A percentile compares a stretch with the other conserved stretches of the same genome.
Conservation (phyloP, 768 basidiomycete genomes). For the Paxillus involutus region DNA sequence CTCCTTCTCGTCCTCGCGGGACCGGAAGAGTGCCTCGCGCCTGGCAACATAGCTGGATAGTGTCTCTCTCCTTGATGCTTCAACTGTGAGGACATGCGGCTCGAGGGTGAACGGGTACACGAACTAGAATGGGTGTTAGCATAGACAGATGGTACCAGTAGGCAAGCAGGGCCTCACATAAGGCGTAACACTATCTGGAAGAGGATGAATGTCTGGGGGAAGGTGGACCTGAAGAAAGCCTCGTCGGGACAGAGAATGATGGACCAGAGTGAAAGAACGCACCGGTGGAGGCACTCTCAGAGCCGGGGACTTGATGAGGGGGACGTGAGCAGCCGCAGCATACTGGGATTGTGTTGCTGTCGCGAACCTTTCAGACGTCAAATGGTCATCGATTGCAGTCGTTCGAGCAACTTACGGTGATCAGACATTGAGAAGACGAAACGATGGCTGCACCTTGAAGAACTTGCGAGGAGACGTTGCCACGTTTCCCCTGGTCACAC, state of each 20-base stretch:
- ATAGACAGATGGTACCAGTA: background rate
- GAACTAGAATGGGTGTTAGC: conserved; percentile 54
- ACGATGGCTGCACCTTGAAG: no score
- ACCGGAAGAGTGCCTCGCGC: conserved; percentile 67
- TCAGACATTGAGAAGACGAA: conserved; percentile 14
- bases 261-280: conserved; percentile 13
- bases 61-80: conserved; percentile 67
- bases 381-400: background rate
- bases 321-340: conserved; percentile 69
- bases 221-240: conserved; percentile 65
- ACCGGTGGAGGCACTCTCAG: conserved; percentile 84
- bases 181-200: conserved; percentile 85
- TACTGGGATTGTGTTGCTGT: conserved; percentile 61
- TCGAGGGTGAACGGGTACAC: conserved; percentile 96
- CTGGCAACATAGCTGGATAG: conserved; percentile 64
- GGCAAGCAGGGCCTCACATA: conserved; percentile 56
- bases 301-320: conserved; percentile 91
- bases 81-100: conserved; percentile 74
- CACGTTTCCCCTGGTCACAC: no score
- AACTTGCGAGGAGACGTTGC: no score
- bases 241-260: background rate
- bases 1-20: conserved; percentile 79
- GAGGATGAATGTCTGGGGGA: conserved; percentile 90
- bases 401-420: conserved; percentile 16
- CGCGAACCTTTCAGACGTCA: conserved; percentile 1